A percentile compares a stretch with the other conserved stretches of the same genome.
phyloP scores from a whole-genome alignment of 495 filamentous ascomycete species.

The Neurospora sp. region DNA sequence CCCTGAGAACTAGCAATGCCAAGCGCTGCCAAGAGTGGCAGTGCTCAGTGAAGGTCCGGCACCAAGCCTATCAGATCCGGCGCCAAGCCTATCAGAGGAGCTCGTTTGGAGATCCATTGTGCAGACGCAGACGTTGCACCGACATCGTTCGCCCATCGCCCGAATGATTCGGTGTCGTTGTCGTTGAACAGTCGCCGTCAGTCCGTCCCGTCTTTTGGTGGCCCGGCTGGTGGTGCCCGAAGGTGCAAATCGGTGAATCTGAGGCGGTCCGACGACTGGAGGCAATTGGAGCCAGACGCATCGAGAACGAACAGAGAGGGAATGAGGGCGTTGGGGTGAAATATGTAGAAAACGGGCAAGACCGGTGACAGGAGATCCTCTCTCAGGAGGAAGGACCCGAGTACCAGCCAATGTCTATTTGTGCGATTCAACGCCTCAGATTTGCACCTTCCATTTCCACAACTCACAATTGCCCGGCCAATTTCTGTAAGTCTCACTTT shows the following conservation, averaged over 20 bases:
- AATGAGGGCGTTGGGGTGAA: not conserved
- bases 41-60: not conserved
- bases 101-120: not conserved
- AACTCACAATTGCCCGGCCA: not conserved
- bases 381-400: not conserved
- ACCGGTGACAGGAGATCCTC: not conserved
- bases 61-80: not conserved
- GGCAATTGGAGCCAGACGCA: not conserved
- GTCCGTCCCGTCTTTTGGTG: not conserved
- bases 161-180: not conserved
- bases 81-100: not conserved
- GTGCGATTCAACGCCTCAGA: not conserved
- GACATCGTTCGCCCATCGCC: not conserved
- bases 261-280: not conserved
- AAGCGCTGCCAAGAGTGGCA: not conserved
- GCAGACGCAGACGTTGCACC: not conserved
- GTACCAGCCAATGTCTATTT: not conserved
- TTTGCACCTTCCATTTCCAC: not conserved
- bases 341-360: not conserved
- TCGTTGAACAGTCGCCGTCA: not conserved
- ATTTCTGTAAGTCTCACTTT: not conserved
- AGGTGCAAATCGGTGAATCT: not conserved
- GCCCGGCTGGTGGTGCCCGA: not conserved
- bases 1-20: not conserved
- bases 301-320: not conserved